Conservation (phyloP, 441 rosid species). For the Euphorbia schlechtendalii region DNA sequence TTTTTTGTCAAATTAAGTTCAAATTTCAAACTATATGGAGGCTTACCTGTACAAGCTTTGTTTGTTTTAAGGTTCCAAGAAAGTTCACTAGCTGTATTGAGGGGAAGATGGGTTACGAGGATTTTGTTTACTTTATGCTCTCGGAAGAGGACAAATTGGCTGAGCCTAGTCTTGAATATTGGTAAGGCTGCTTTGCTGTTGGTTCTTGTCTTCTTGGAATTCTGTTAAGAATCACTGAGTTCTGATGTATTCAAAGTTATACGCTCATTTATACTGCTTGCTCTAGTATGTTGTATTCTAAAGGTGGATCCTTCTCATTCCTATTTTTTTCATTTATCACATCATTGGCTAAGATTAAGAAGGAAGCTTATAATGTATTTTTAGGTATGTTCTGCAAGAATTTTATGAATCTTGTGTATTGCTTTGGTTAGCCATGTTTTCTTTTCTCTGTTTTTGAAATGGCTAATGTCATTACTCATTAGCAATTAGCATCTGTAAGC, state of each 20-base stretch:
- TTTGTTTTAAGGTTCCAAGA: constrained; percentile 54
- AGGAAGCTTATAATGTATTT: background rate
- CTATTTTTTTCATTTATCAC: background rate
- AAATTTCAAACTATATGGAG: background rate
- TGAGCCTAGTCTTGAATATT: constrained; percentile 93
- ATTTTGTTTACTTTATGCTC: constrained; percentile 91
- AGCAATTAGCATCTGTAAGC: background rate
- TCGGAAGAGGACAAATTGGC: constrained; percentile 97
- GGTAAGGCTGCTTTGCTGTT: constrained; percentile 30
- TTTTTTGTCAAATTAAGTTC: constrained; percentile 4
- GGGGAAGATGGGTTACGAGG: constrained; percentile 98
- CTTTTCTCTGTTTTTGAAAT: background rate
- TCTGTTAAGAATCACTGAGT: no score
- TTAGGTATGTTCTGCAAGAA: background rate
- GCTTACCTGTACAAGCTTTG: background rate
- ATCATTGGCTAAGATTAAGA: background rate
- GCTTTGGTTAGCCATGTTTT: background rate
- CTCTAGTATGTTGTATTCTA: background rate
- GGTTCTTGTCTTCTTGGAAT: no score
- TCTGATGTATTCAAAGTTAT: background rate
- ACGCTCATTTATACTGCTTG: background rate
- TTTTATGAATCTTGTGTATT: background rate
- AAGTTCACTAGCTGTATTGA: constrained; percentile 84
- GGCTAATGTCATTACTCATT: no score
- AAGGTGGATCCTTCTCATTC: background rate